Evolutionary conservation across 306 rosid species (phyloP), one percentile per base, ranked within the genome.

Genomic region (Medicago ruthenica): DNA sequence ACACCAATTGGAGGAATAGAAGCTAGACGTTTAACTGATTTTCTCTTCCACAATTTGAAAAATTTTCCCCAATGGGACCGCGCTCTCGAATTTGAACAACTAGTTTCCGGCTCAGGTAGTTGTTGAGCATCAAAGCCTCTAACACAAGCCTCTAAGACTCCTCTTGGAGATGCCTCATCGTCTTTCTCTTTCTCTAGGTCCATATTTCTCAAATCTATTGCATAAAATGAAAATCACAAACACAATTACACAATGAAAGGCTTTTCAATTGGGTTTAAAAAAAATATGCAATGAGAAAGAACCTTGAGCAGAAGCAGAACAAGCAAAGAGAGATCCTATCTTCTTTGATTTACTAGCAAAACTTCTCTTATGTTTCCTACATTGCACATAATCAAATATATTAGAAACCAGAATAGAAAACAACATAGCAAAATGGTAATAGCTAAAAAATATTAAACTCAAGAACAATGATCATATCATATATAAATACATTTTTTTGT

Each of bases 111-210:
- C 68, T 84, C 89, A 5, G 34, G 42, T 59, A 55, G 61, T 8
- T 37, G 71, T 9, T 40, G 60, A 77, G 81, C 62, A 16, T 84
- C 90, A 24, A 57, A 76, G 22, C 42, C 85, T 45, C 44, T 80
- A 6, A 78, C 12, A 65, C 79, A 82, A 9, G 83, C 86, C 83
- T 92, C 99, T 51, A 95, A 73, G 58, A 92, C 97, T 22, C 93
- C 98, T 84, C 93, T 87, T 47, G 98, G 98, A 64, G 98, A 89
- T 37, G 78, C 51, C 12, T 3, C 71, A n/a, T 88, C 86, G 3
- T 82, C 83, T 61, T 84, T 88, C 85, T 91, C 98, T 45, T 80
- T 89, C 86, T 89, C 92, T 57, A 84, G 47, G 31, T 91, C 96
- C 39, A 77, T 60, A 62, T 64, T 72, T 58, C 90, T 88, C 86